Evolutionary conservation across 192 early-diverging fungal species (phyloP).

Genomic region (Dissophora ornata): DNA sequence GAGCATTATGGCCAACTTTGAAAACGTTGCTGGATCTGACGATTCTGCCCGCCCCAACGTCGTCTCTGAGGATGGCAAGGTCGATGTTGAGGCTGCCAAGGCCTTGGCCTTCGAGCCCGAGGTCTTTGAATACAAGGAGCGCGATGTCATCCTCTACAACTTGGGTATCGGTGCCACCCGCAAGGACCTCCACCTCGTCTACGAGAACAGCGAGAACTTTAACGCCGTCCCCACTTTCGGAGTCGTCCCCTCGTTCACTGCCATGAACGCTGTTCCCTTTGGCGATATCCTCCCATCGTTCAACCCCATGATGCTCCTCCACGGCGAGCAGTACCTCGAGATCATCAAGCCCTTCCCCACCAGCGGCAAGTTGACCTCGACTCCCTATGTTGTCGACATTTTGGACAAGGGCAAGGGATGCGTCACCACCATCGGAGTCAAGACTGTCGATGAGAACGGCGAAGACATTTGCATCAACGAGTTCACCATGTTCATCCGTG

Average conservation of each 20-base stretch:
- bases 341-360: constrained; percentile 89
- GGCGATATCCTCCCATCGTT: constrained; percentile 80
- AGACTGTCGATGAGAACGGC: constrained; percentile 78
- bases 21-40: constrained; percentile 66
- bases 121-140: constrained; percentile 81
- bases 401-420: constrained; percentile 98
- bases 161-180: constrained; percentile 93
- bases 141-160: constrained; percentile 94
- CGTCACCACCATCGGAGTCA: constrained; percentile 83
- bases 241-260: constrained; percentile 85
- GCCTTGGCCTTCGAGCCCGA: constrained; percentile 63
- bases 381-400: constrained; percentile 87
- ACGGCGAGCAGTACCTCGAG: constrained; percentile 97
- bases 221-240: constrained; percentile 91
- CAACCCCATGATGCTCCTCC: constrained; percentile 97
- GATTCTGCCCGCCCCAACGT: constrained; percentile 50
- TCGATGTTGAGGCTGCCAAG: constrained; percentile 77
- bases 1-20: constrained; percentile 87
- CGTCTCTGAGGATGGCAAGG: constrained; percentile 53
- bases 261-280: constrained; percentile 75
- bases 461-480: constrained; percentile 87
- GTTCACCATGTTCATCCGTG: constrained; percentile 94
- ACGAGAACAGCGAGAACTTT: constrained; percentile 91
- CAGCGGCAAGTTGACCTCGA: constrained; percentile 80
- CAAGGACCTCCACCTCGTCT: constrained; percentile 88